Conservation (phyloP, 106 monocot genomes). For the Agapanthus africanus region DNA sequence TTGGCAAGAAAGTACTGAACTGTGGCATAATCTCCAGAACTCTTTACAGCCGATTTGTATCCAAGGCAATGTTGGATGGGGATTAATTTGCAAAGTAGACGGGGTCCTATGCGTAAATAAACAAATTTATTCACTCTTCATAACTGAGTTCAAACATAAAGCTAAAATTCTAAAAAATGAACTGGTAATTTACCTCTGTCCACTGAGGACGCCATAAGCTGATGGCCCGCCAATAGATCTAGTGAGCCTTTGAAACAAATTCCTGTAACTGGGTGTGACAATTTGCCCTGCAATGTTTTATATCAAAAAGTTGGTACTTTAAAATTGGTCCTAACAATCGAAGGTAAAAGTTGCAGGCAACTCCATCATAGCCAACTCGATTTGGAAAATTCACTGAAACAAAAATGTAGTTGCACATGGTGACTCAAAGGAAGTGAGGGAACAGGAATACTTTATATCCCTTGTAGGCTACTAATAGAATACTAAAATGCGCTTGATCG, state of each 20-base stretch:
- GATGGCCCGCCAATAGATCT: slow-evolving; percentile 23
- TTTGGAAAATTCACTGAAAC: neutral
- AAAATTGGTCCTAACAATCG: neutral
- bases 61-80: slow-evolving; percentile 46
- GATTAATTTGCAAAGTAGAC: slow-evolving; percentile 17
- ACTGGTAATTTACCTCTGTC: slow-evolving; percentile 40
- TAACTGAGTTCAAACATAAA: neutral
- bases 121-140: neutral
- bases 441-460: no score
- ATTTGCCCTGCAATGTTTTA: slow-evolving; percentile 41
- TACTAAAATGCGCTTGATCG: neutral
- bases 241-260: slow-evolving; percentile 28
- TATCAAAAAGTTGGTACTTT: neutral
- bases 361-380: neutral
- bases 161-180: neutral
- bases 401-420: slow-evolving; percentile 2
- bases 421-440: no score
- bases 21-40: slow-evolving; percentile 48
- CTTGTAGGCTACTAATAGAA: neutral
- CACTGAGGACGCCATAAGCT: slow-evolving; percentile 47
- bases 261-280: slow-evolving; percentile 33
- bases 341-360: neutral
- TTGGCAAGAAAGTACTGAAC: slow-evolving; percentile 21
- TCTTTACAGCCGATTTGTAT: slow-evolving; percentile 35
- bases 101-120: slow-evolving; percentile 4